These are phyloP conservation scores for Stenocarpella maydis DNA, from an alignment of 2,329 filamentous ascomycete species.

Conservation along the genomic window DNA sequence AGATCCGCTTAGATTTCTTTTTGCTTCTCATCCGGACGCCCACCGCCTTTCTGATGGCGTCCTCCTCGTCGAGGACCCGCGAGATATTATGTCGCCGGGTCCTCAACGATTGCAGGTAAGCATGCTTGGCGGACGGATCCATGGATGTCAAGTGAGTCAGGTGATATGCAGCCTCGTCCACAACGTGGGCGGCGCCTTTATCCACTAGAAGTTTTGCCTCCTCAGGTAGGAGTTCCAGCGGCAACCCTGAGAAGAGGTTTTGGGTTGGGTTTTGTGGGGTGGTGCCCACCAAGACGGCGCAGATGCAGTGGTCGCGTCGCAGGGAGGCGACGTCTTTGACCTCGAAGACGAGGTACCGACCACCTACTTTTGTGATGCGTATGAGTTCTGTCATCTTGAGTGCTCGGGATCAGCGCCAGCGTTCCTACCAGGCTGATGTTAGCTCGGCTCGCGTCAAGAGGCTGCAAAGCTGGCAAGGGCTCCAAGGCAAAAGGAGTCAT, in stretches of 20 bases:
- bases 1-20: conserved; percentile 33
- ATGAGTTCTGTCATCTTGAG: conserved; percentile 59
- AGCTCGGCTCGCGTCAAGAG: conserved; percentile 12
- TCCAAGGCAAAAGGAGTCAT: conserved; percentile 39
- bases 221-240: conserved; percentile 89
- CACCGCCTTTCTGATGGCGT: conserved; percentile 44
- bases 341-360: conserved; percentile 90
- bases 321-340: conserved; percentile 80
- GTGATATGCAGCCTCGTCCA: conserved; percentile 81
- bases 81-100: conserved; percentile 53
- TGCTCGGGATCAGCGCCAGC: conserved; percentile 11
- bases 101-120: conserved; percentile 69
- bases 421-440: conserved; percentile 30
- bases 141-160: conserved; percentile 67
- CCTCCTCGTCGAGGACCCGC: conserved; percentile 50
- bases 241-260: conserved; percentile 90
- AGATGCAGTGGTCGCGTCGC: conserved; percentile 82
- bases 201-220: conserved; percentile 85
- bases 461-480: conserved; percentile 31
- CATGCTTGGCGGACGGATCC: conserved; percentile 63
- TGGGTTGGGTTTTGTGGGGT: conserved; percentile 93
- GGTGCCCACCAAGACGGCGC: conserved; percentile 84
- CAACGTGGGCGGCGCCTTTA: conserved; percentile 77
- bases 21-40: conserved; percentile 40
- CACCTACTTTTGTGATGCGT: conserved; percentile 81